phyloP scores from a whole-genome alignment of 768 basidiomycete species.

The Leucocoprinus sp. region DNA sequence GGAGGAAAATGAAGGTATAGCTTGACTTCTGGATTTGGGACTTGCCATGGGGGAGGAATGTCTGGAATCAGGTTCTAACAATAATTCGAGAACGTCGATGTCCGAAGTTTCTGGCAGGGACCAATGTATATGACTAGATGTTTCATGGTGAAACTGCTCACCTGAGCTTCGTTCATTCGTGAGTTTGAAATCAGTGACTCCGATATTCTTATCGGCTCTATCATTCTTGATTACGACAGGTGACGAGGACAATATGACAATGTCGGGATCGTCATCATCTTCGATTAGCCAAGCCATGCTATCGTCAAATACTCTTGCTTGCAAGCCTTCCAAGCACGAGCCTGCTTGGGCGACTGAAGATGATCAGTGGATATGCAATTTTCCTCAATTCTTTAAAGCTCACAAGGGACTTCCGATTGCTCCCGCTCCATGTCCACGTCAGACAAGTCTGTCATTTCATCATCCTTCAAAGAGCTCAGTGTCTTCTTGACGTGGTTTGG shows the following conservation, averaged over 20 bases:
- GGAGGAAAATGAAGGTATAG: slow-evolving; percentile 26
- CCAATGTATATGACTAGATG: no score
- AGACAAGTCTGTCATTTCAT: neutral
- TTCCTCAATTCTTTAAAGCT: neutral
- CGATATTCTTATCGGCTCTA: slow-evolving; percentile 19
- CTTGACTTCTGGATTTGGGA: slow-evolving; percentile 12
- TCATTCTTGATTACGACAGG: slow-evolving; percentile 21
- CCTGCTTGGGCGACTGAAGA: slow-evolving; percentile 4
- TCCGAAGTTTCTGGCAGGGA: neutral
- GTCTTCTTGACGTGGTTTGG: neutral
- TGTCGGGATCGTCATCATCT: slow-evolving; percentile 53
- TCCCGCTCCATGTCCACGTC: neutral
- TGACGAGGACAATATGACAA: slow-evolving; percentile 46
- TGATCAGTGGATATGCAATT: neutral
- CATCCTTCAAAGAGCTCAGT: neutral
- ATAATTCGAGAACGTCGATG: neutral
- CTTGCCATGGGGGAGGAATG: slow-evolving; percentile 3
- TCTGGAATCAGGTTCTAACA: neutral
- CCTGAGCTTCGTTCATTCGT: neutral
- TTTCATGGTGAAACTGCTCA: neutral
- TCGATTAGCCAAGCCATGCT: slow-evolving; percentile 62
- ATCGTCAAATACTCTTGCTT: slow-evolving; percentile 17
- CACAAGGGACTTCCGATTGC: slow-evolving; percentile 1
- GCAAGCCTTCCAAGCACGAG: slow-evolving; percentile 1
- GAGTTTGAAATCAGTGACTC: slow-evolving; percentile 15